Percentiles rank a stretch among this genome's conserved stretches.
Evolutionary conservation across 768 basidiomycete species (phyloP).

Genomic region (Collybiopsis luxurians): DNA sequence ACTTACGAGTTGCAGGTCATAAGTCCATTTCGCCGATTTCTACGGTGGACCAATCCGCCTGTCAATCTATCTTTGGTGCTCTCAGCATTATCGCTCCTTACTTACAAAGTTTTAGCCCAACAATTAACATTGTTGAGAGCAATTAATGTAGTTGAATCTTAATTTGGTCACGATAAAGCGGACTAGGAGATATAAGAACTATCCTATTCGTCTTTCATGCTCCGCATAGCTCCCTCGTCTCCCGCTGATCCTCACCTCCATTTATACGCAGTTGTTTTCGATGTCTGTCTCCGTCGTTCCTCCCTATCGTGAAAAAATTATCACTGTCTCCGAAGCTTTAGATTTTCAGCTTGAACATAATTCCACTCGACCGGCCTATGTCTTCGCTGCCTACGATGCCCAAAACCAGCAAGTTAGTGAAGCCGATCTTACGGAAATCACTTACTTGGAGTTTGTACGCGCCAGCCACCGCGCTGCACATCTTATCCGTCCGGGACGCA

Average conservation of each 20-base stretch:
- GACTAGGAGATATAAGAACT: no score
- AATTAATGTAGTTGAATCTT: no score
- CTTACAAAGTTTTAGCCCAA: no score
- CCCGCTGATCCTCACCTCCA: not conserved
- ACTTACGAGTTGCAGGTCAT: no score
- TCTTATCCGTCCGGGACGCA: constrained; percentile 12
- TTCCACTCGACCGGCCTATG: constrained; percentile 25
- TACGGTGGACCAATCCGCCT: no score
- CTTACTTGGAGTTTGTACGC: constrained; percentile 22
- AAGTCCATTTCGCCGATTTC: no score
- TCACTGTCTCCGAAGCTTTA: constrained; percentile 28
- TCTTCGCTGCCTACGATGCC: constrained; percentile 21
- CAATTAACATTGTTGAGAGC: no score
- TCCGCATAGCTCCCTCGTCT: not conserved
- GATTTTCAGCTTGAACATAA: constrained; percentile 34
- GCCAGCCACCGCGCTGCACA: constrained; percentile 28
- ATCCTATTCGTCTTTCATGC: not conserved
- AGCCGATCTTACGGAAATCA: constrained; percentile 17
- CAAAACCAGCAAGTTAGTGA: not conserved
- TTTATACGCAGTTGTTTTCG: no score
- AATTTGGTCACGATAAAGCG: no score
- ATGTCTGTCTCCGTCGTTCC: constrained; percentile 6
- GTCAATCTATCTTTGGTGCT: no score
- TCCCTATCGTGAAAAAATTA: not conserved
- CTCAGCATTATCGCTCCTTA: no score